Base-by-base conservation (phyloP, 176 grass and related monocot genomes). In the Tillandsia leiboldiana region DNA sequence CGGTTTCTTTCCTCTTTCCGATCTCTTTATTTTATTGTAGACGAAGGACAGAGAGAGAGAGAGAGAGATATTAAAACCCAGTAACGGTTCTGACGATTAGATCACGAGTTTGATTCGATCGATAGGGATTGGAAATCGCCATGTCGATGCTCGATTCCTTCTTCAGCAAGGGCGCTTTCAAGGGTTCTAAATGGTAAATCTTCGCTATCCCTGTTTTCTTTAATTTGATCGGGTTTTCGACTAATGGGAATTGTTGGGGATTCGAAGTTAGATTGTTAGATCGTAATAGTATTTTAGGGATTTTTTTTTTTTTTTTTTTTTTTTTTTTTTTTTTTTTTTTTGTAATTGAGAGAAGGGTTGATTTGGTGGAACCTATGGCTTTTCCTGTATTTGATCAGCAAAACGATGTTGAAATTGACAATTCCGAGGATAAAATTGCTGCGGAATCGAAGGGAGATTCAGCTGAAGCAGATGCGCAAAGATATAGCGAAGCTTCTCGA, bases 401-500 rank as follows among this genome's bases (percentile, higher is more conserved):
- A 99, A 86, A 99, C 94, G 65, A 63, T 99, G 84, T 82, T 99
- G 70, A 99, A 99, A 82, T 73, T 99, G 83, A 68, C 94, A 78
- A 88, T 93, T 77, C 94, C 94, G 62, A 88, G 94, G 62, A 99
- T 99, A 74, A 99, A 88, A 81, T 77, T 99, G 82, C 79, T 99
- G 86, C 86, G 94, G 61, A 99, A 99, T 76, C 57, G 94, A 58
- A 83, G 94, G 77, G 86, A 90, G 75, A 69, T 93, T 75, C 94
- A 99, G 80, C 81, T 99, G 80, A 88, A 91, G 69, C 89, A 99
- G 87, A 99, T 99, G 94, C 89, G 94, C 24, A 78, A 78, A 68
- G 89, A 93, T 69, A 99, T 99, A 82, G 94, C 94, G 68, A 99
- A 99, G 76, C 89, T 99, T 63, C 81, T 99, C 73, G 89, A 93